Base-by-base conservation (phyloP, 768 basidiomycete species). In the Lactifluus rugatus region DNA sequence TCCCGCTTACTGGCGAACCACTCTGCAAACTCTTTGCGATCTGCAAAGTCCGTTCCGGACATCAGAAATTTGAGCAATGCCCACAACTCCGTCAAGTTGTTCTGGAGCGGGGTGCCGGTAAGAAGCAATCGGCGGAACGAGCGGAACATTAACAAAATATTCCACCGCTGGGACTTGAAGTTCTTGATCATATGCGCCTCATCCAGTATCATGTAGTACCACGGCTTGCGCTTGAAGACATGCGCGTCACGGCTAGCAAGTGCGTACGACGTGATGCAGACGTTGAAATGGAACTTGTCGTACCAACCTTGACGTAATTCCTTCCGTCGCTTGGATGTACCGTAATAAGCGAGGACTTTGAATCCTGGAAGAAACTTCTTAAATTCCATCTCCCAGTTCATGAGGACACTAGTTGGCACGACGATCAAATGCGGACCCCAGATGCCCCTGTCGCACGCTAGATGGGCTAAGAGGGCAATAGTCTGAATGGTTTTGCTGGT, bases 171-270 rank as follows among this genome's bases (percentile, higher is more conserved):
- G 0, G 89, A 91, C 67, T 85, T 84, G 75, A 94, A 95, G 70
- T 96, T 96, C 74, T 94, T 94, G 82, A 96, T 93, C 83, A 94
- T 95, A 68, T 96, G 93, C 7, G 93, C 93, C 71, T 96, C 93
- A 68, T 96, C 93, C 5, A 96, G 82, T 54, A 96, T 83, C 87
- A 96, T 89, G 66, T 96, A 96, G 68, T 93, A 91, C 93, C 93
- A 95, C 49, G 81, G 75, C 72, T 92, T 94, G 44, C 93, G 83
- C 70, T 90, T 90, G 76, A 95, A 93, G 17, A 93, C 87, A 65
- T 89, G 83, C 52, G 89, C 85, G 68, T 96, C 93, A 39, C 88
- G 83, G 66, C 89, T 85, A n/a, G 91, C 93, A 26, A 95, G 81
- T 5, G 91, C 86, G 69, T 96, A 96, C 17, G 91, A 93, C 0